Conservation (phyloP, 1,284 basidiomycete genomes). For the Cutaneotrichosporon spelunceum region DNA sequence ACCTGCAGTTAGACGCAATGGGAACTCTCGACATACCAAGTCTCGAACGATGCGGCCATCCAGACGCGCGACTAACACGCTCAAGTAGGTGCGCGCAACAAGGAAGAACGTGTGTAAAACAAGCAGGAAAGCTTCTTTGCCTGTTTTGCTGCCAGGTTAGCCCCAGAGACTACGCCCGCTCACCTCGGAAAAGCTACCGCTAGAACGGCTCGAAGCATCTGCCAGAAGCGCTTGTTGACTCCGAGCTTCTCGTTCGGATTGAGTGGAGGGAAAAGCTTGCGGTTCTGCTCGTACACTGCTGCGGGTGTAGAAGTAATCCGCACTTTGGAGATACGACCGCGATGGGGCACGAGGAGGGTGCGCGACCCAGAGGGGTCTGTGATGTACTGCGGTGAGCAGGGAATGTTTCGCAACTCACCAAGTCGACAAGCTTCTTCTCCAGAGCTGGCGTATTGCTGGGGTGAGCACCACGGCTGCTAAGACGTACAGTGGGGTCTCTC, state of each 20-base stretch:
- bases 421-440: constrained; percentile 51
- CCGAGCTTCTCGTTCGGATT: constrained; percentile 59
- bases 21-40: constrained; percentile 57
- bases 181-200: constrained; percentile 67
- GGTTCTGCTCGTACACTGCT: constrained; percentile 34
- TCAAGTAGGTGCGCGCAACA: constrained; percentile 78
- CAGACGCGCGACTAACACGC: constrained; percentile 79
- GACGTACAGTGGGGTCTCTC: constrained; percentile 47
- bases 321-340: constrained; percentile 61
- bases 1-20: constrained; percentile 51
- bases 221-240: constrained; percentile 74
- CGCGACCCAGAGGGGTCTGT: constrained; percentile 56
- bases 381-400: constrained; percentile 38
- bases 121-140: constrained; percentile 75
- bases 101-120: constrained; percentile 81
- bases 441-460: constrained; percentile 48
- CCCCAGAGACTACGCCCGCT: neutral
- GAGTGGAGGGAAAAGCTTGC: constrained; percentile 37
- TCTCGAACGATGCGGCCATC: constrained; percentile 89
- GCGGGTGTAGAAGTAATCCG: constrained; percentile 50
- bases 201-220: constrained; percentile 72
- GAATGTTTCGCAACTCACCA: constrained; percentile 31
- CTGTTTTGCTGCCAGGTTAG: constrained; percentile 55
- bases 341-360: constrained; percentile 65
- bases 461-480: neutral